Evolutionary conservation across 2,329 filamentous ascomycete species (phyloP).

Genomic region (Neurospora sp.): DNA sequence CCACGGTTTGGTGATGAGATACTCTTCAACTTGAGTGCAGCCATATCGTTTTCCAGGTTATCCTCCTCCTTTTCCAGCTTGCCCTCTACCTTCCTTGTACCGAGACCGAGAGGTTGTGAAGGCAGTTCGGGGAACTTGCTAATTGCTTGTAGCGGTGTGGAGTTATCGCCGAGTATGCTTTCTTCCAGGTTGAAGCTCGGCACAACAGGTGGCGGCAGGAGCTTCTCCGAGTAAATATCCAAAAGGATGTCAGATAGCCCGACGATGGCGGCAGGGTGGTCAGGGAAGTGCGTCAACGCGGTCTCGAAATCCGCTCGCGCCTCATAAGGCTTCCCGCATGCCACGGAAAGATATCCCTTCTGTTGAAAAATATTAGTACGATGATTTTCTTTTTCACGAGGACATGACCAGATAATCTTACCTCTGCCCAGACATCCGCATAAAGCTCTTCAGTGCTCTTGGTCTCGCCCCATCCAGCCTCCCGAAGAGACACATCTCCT

Average conservation of each 20-base stretch:
- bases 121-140: slow-evolving; percentile 24
- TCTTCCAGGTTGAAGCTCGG: slow-evolving; percentile 31
- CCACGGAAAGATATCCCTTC: slow-evolving; percentile 58
- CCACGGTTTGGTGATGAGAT: slow-evolving; percentile 4
- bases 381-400: not conserved
- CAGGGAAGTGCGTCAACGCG: slow-evolving; percentile 66
- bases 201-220: slow-evolving; percentile 49
- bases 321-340: slow-evolving; percentile 52
- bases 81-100: slow-evolving; percentile 9
- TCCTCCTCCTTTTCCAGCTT: not conserved
- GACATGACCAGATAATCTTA: slow-evolving; percentile 32
- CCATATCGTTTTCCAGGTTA: slow-evolving; percentile 3
- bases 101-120: slow-evolving; percentile 38
- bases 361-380: slow-evolving; percentile 28
- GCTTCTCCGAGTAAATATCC: slow-evolving; percentile 66
- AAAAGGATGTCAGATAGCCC: slow-evolving; percentile 77
- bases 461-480: slow-evolving; percentile 66
- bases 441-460: slow-evolving; percentile 77
- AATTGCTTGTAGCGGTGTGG: slow-evolving; percentile 10
- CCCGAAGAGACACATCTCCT: slow-evolving; percentile 50
- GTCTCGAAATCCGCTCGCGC: slow-evolving; percentile 74
- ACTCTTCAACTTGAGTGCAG: slow-evolving; percentile 4
- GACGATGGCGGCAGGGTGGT: slow-evolving; percentile 73
- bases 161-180: slow-evolving; percentile 16
- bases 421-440: slow-evolving; percentile 76